Evolutionary conservation across 768 basidiomycete species (phyloP).

Genomic region (Mycena alexandri): DNA sequence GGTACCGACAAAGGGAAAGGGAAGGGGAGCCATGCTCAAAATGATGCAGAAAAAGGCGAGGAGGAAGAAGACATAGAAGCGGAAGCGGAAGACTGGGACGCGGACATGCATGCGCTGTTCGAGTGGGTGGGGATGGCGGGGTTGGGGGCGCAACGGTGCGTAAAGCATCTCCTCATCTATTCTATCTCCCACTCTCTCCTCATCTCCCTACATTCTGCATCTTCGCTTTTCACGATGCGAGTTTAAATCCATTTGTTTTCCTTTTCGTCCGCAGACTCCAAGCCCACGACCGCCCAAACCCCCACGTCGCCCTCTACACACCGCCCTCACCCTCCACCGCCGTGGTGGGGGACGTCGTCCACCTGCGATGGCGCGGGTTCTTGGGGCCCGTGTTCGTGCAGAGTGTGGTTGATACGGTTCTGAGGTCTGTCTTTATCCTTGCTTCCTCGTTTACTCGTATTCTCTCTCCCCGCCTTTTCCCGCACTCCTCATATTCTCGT

Average conservation of each 20-base stretch:
- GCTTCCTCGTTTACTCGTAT: too few relatives aligned
- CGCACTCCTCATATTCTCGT: too few relatives aligned
- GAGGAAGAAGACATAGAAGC: constrained; percentile 1
- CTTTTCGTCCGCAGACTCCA: constrained; percentile 56
- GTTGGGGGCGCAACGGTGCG: constrained; percentile 74
- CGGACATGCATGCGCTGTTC: constrained; percentile 60
- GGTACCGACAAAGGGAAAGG: too few relatives aligned
- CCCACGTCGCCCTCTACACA: constrained; percentile 77
- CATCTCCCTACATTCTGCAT: too few relatives aligned
- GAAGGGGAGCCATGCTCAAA: too few relatives aligned
- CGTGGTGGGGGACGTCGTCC: constrained; percentile 60
- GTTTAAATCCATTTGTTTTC: too few relatives aligned
- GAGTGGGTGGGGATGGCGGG: constrained; percentile 84
- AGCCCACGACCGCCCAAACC: constrained; percentile 74
- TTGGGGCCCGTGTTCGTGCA: constrained; percentile 66
- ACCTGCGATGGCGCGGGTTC: constrained; percentile 73
- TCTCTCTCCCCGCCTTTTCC: too few relatives aligned
- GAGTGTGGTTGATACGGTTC: constrained; percentile 58
- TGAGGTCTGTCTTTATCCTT: constrained; percentile 46
- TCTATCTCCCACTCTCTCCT: too few relatives aligned
- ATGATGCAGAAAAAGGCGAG: too few relatives aligned
- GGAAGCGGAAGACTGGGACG: constrained; percentile 67
- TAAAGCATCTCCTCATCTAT: too few relatives aligned
- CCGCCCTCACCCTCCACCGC: constrained; percentile 56
- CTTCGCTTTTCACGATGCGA: too few relatives aligned